Conservation (phyloP, 2,329 filamentous ascomycete genomes). For the Fusarium sp. region DNA sequence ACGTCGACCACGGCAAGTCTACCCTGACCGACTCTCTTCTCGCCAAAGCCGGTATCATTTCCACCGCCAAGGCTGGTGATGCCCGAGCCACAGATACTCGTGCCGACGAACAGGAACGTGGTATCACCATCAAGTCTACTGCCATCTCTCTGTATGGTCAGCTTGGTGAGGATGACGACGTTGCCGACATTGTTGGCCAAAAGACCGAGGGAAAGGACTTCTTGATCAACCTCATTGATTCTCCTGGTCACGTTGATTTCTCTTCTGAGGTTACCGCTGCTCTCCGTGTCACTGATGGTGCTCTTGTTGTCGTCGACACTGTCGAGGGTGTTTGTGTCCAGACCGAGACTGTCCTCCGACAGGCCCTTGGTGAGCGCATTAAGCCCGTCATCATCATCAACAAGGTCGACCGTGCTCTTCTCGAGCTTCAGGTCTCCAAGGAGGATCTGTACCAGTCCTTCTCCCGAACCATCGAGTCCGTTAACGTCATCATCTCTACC, state of each 20-base stretch:
- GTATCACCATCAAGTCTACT: slow-evolving; percentile 99
- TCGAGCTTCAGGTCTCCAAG: slow-evolving; percentile 98
- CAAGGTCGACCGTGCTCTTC: slow-evolving; percentile 99
- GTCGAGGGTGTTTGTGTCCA: slow-evolving; percentile 99
- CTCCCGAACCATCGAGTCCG: slow-evolving; percentile 98
- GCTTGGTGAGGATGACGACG: slow-evolving; percentile 81
- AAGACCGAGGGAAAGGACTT: slow-evolving; percentile 93
- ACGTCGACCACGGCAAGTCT: slow-evolving; percentile 99
- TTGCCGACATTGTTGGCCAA: slow-evolving; percentile 92
- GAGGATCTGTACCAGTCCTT: slow-evolving; percentile 99
- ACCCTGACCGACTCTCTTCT: slow-evolving; percentile 99
- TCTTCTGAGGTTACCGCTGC: slow-evolving; percentile 99
- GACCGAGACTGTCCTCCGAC: slow-evolving; percentile 98
- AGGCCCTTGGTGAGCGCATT: slow-evolving; percentile 99
- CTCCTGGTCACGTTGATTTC: slow-evolving; percentile 99
- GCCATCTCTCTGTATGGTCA: slow-evolving; percentile 97
- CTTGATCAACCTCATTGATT: slow-evolving; percentile 99
- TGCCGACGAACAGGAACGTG: slow-evolving; percentile 98
- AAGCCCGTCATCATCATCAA: slow-evolving; percentile 99
- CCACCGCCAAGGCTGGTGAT: slow-evolving; percentile 95
- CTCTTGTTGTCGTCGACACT: slow-evolving; percentile 99
- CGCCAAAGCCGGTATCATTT: slow-evolving; percentile 99
- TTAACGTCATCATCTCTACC: slow-evolving; percentile 99
- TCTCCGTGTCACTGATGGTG: slow-evolving; percentile 99
- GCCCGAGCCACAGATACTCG: slow-evolving; percentile 96